These are phyloP conservation scores for Lolium perenne DNA, from an alignment of 176 grass and related monocot species.

Conservation along the genomic window DNA sequence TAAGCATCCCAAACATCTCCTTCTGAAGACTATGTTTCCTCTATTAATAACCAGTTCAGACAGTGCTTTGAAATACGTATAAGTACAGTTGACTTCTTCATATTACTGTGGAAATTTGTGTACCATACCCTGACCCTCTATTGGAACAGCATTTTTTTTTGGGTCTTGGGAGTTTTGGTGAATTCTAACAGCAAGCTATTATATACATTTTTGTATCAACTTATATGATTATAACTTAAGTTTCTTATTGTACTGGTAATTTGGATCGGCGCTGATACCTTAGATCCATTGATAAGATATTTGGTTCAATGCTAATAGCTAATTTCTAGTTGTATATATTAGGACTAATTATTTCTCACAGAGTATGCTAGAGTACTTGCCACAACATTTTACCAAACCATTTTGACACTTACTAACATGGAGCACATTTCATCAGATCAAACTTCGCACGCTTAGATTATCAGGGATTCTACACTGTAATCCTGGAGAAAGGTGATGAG, in stretches of 20 bases:
- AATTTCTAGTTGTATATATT: slow-evolving; percentile 3
- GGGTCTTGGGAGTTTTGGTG: slow-evolving; percentile 5
- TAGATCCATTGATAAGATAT: neutral
- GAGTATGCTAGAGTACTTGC: neutral
- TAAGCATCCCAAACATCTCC: neutral
- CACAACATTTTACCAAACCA: neutral
- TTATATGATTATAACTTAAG: neutral
- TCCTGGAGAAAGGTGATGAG: slow-evolving; percentile 76
- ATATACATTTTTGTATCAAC: neutral
- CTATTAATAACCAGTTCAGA: neutral
- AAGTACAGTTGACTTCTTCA: slow-evolving; percentile 13
- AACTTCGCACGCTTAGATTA: slow-evolving; percentile 76
- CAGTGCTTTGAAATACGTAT: neutral
- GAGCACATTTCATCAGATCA: slow-evolving; percentile 52
- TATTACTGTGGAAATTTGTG: slow-evolving; percentile 27
- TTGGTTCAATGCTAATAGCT: neutral
- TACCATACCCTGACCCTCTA: neutral
- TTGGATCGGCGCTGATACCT: neutral
- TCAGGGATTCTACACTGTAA: slow-evolving; percentile 76
- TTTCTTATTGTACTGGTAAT: slow-evolving; percentile 8
- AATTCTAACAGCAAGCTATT: slow-evolving; percentile 14
- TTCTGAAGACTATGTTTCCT: no score
- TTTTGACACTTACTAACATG: slow-evolving; percentile 18
- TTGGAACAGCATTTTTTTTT: neutral
- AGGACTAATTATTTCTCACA: neutral